Conservation (phyloP, 805 yeast genomes). For the Ogataea trehaloabstinens region DNA sequence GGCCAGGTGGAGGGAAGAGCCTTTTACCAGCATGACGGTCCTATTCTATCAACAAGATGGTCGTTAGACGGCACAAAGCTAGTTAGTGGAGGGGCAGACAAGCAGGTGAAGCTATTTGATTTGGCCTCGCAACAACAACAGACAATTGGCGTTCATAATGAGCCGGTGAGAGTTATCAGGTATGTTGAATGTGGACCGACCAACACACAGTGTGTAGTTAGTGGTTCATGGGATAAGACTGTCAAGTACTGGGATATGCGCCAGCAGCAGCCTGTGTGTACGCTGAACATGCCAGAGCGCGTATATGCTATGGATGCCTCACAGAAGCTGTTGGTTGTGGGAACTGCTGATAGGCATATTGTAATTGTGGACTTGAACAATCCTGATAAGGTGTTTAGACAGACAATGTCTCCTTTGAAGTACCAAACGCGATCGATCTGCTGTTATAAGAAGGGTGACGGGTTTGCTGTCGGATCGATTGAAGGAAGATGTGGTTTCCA, state of each 20-base stretch:
- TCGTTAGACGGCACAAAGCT: constrained; percentile 84
- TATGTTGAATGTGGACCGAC: constrained; percentile 83
- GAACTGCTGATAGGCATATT: constrained; percentile 86
- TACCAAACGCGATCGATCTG: constrained; percentile 82
- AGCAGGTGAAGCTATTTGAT: constrained; percentile 81
- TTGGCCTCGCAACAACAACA: constrained; percentile 76
- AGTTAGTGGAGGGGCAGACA: constrained; percentile 87
- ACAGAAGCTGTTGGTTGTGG: constrained; percentile 84
- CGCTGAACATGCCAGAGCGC: constrained; percentile 82
- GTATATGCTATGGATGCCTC: constrained; percentile 86
- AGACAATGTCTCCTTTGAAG: constrained; percentile 72
- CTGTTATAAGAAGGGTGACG: constrained; percentile 90
- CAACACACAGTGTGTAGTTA: constrained; percentile 77
- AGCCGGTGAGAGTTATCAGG: constrained; percentile 70
- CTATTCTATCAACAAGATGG: constrained; percentile 83
- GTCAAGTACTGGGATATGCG: constrained; percentile 94
- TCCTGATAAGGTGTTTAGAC: constrained; percentile 80
- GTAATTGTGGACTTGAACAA: constrained; percentile 73
- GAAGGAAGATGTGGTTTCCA: constrained; percentile 97
- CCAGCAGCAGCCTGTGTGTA: constrained; percentile 75
- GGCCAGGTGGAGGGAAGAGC: constrained; percentile 90
- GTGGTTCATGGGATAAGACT: constrained; percentile 97
- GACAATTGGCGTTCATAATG: constrained; percentile 84
- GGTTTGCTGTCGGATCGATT: constrained; percentile 87
- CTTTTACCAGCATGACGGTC: constrained; percentile 83